These are phyloP conservation scores for Sugiyamaella smithiae DNA, from an alignment of 805 yeast species.

Conservation along the genomic window DNA sequence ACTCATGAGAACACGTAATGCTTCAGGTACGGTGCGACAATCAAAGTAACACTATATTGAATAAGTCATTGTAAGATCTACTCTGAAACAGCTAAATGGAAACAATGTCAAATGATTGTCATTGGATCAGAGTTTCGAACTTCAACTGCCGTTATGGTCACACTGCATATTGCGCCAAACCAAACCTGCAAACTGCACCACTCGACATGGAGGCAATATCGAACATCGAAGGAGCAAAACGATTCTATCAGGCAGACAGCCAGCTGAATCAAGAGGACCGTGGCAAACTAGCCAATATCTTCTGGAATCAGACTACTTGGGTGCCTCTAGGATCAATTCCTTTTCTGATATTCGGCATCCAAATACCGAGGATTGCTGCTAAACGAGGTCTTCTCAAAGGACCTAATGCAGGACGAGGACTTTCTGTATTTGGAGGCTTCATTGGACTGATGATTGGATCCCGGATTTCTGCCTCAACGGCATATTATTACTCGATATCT, in stretches of 20 bases:
- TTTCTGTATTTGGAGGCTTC: constrained; percentile 19
- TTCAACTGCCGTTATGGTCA: too few species aligned
- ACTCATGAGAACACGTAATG: too few species aligned
- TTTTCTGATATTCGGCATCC: constrained; percentile 17
- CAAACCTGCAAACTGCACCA: neutral
- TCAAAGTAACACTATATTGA: too few species aligned
- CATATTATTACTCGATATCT: constrained; percentile 10
- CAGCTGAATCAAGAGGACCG: constrained; percentile 16
- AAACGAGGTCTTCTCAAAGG: constrained; percentile 14
- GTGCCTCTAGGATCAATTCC: constrained; percentile 19
- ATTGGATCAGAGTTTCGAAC: too few species aligned
- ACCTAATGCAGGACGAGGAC: constrained; percentile 13
- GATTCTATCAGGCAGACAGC: constrained; percentile 18
- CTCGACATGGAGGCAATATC: neutral
- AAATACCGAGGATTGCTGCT: constrained; percentile 15
- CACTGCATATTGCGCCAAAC: too few species aligned
- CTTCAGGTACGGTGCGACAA: too few species aligned
- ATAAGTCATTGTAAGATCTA: too few species aligned
- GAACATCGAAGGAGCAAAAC: constrained; percentile 11
- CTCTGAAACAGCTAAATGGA: too few species aligned
- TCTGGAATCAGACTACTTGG: constrained; percentile 13
- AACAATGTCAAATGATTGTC: too few species aligned
- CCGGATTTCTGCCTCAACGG: constrained; percentile 11
- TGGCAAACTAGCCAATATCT: constrained; percentile 10
- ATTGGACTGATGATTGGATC: constrained; percentile 19